Evolutionary conservation across 108 stramenopile genomes (phyloP).

Genomic region (Chaetoceros muelleri): DNA sequence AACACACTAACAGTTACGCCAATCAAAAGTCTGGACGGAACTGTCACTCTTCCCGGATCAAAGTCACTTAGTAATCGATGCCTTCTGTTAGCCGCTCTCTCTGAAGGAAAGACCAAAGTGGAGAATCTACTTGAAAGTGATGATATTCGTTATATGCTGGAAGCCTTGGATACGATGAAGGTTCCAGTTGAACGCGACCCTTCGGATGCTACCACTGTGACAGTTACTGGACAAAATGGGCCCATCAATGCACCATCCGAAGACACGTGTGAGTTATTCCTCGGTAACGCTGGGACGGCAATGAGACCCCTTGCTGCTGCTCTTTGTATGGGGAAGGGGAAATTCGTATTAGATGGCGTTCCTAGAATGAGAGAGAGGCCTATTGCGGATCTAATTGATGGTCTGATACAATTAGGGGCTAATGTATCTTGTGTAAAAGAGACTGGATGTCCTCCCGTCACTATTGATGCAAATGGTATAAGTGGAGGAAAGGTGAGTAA

Average conservation of each 20-base stretch:
- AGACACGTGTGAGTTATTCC: constrained; percentile 63
- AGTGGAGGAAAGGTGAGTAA: constrained; percentile 40
- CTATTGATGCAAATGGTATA: constrained; percentile 58
- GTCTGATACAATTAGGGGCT: constrained; percentile 88
- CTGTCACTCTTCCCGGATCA: constrained; percentile 87
- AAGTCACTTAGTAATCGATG: constrained; percentile 91
- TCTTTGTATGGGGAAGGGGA: constrained; percentile 79
- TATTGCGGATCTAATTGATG: constrained; percentile 90
- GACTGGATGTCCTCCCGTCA: constrained; percentile 92
- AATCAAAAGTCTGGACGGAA: constrained; percentile 70
- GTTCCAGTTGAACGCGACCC: constrained; percentile 62
- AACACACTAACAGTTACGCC: constrained; percentile 66
- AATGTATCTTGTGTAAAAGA: constrained; percentile 77
- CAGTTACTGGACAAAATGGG: constrained; percentile 69
- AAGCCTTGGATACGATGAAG: constrained; percentile 73
- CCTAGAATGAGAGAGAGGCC: constrained; percentile 95
- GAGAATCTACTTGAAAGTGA: constrained; percentile 90
- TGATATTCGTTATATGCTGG: constrained; percentile 95
- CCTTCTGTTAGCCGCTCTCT: constrained; percentile 65
- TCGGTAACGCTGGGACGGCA: constrained; percentile 93
- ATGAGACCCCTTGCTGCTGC: constrained; percentile 94
- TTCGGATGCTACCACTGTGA: constrained; percentile 47
- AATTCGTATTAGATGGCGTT: constrained; percentile 91
- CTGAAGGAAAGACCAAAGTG: constrained; percentile 53
- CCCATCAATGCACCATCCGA: constrained; percentile 74